Evolutionary conservation across 2,329 filamentous ascomycete genomes (phyloP), one percentile per base, ranked within the genome.

Genomic region (Fusarium sp.): DNA sequence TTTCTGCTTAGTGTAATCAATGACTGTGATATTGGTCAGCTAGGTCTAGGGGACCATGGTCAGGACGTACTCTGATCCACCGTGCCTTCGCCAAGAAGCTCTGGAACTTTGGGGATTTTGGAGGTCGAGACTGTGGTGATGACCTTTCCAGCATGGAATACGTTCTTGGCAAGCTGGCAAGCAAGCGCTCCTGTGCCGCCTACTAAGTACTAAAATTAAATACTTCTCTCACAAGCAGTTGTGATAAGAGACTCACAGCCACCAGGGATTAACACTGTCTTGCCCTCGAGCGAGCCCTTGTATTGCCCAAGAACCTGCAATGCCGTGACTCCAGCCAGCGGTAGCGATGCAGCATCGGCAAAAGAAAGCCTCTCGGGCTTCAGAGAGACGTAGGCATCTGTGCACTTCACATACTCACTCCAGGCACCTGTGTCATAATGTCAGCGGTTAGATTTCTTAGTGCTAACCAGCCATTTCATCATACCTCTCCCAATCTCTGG

Each of bases 181-280:
- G 57, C 45, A 2, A 60, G 4, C 0, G 45, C 26, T 22, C 57
- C 57, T 2, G 57, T 54, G 0, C 57, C 57, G 5, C 45, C 54
- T 3, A 15, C 32, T 35, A 9, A 9, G 4, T 35, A 17, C 32
- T 17, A 17, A 8, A 4, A 26, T 51, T 2, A 44, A 44, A 12
- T 5, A 14, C 15, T 2, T 8, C 3, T 11, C 1, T 22, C 8
- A 0, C 13, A 7, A 14, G 32, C 0, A 15, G 18, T 24, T 18
- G 9, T 24, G 15, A 13, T 10, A 6, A 2, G 1, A 7, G 7
- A 51, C 56, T 53, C 32, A 60, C 57, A 17, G 8, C 57, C 57
- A 2, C 5, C 45, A 0, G 57, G 57, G 2, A 60, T 28, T 0
- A 60, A 54, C 3, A 60, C 35, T 0, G 57, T 54, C 35, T 60